Evolutionary conservation across 148 eudicot species (phyloP).

Genomic region (Vaccinium darrowii): DNA sequence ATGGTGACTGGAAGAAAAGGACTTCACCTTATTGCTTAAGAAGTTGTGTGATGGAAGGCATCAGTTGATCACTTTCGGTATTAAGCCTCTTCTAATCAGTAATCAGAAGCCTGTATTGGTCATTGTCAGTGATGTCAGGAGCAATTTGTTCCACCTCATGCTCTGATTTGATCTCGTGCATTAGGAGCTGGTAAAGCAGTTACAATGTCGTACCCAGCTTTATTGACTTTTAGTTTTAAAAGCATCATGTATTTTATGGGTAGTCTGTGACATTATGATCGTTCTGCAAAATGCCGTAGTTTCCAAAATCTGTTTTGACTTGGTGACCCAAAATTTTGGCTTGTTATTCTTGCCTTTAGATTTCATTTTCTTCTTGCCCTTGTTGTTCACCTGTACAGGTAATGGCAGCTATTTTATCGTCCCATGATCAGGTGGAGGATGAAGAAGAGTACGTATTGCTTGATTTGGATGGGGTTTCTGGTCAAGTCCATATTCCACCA

Average conservation of each 20-base stretch:
- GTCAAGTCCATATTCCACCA: slow-evolving; percentile 49
- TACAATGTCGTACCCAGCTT: background rate
- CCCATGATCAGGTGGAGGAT: slow-evolving; percentile 25
- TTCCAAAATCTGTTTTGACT: background rate
- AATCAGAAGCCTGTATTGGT: background rate
- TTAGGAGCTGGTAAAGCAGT: background rate
- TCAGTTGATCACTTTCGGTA: background rate
- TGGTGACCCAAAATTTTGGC: background rate
- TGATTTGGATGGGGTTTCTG: slow-evolving; percentile 52
- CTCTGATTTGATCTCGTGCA: background rate
- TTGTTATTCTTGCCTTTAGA: background rate
- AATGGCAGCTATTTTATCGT: slow-evolving; percentile 14
- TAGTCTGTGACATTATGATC: background rate
- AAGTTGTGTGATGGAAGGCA: background rate
- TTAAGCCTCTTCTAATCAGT: background rate
- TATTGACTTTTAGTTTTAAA: background rate
- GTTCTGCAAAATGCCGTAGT: background rate
- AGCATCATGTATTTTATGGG: background rate
- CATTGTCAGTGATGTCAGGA: background rate
- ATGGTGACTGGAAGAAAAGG: background rate
- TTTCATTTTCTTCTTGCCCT: background rate
- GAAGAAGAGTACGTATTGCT: slow-evolving; percentile 66
- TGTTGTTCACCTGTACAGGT: slow-evolving; percentile 13
- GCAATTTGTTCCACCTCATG: background rate
- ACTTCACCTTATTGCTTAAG: background rate